Conservation (phyloP, 1,284 basidiomycete genomes). For the Rhodofomes roseus region DNA sequence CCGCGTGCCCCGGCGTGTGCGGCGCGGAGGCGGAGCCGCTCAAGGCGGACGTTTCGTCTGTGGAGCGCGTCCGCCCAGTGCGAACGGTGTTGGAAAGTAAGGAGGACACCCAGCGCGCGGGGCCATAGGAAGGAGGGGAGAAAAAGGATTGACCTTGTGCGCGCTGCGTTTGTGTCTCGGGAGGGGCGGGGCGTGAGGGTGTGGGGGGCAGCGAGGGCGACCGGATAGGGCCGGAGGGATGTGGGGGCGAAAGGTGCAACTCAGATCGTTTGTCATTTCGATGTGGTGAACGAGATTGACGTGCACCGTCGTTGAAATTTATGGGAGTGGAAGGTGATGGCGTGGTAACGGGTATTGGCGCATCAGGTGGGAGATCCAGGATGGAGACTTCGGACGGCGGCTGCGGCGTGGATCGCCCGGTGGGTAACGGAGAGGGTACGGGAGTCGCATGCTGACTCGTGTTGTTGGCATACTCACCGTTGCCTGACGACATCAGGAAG, state of each 20-base stretch:
- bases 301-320: neutral
- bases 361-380: neutral
- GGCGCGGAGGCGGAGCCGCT: constrained; percentile 6
- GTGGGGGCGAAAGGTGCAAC: constrained; percentile 9
- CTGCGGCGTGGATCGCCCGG: neutral
- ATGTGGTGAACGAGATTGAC: constrained; percentile 3
- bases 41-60: neutral
- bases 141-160: constrained; percentile 30
- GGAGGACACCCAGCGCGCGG: constrained; percentile 37
- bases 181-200: constrained; percentile 22
- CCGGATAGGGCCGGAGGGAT: constrained; percentile 10
- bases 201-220: constrained; percentile 29
- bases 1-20: constrained; percentile 6
- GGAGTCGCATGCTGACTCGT: constrained; percentile 13
- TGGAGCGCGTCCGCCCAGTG: constrained; percentile 35
- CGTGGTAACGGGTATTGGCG: neutral
- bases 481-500: constrained; percentile 32
- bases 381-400: constrained; percentile 1
- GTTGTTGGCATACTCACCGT: neutral
- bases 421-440: constrained; percentile 4
- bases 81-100: constrained; percentile 37
- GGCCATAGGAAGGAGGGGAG: constrained; percentile 29
- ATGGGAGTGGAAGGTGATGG: neutral
- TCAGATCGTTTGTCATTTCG: constrained; percentile 7
- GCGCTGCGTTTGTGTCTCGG: constrained; percentile 25